These are phyloP conservation scores for Wickerhamomyces bisporus DNA, from an alignment of 805 yeast species.

Conservation along the genomic window DNA sequence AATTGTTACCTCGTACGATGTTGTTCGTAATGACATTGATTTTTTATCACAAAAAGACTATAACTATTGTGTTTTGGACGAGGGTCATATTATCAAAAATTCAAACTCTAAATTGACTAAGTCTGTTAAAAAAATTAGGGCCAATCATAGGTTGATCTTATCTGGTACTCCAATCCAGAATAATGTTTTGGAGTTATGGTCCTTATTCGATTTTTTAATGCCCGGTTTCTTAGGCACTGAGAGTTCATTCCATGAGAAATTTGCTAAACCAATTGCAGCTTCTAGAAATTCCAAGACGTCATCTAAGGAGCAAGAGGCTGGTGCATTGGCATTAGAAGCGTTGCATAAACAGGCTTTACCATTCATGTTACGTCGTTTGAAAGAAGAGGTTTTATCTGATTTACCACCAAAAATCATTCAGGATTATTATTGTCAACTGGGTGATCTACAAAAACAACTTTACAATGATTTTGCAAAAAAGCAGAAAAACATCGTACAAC, in stretches of 20 bases:
- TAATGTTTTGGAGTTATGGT: slow-evolving; percentile 95
- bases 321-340: slow-evolving; percentile 93
- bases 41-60: slow-evolving; percentile 56
- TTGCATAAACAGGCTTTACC: slow-evolving; percentile 96
- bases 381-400: slow-evolving; percentile 93
- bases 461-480: slow-evolving; percentile 86
- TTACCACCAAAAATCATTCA: slow-evolving; percentile 98
- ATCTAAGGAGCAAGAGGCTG: slow-evolving; percentile 93
- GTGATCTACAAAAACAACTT: slow-evolving; percentile 81
- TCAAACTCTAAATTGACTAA: slow-evolving; percentile 82
- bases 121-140: slow-evolving; percentile 75
- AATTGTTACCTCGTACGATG: slow-evolving; percentile 93
- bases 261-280: slow-evolving; percentile 97
- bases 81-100: slow-evolving; percentile 96
- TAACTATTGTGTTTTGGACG: slow-evolving; percentile 94
- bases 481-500: slow-evolving; percentile 67
- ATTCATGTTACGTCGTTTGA: slow-evolving; percentile 89
- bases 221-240: slow-evolving; percentile 98
- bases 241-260: slow-evolving; percentile 86
- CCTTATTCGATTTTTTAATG: slow-evolving; percentile 94
- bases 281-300: slow-evolving; percentile 84
- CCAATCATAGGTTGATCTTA: slow-evolving; percentile 85
- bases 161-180: slow-evolving; percentile 99
- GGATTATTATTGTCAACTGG: slow-evolving; percentile 94
- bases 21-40: slow-evolving; percentile 85